Percentiles rank a stretch among this genome's conserved stretches.
phyloP scores from a whole-genome alignment of 768 basidiomycete genomes.

The Mrakia hoshinonis region DNA sequence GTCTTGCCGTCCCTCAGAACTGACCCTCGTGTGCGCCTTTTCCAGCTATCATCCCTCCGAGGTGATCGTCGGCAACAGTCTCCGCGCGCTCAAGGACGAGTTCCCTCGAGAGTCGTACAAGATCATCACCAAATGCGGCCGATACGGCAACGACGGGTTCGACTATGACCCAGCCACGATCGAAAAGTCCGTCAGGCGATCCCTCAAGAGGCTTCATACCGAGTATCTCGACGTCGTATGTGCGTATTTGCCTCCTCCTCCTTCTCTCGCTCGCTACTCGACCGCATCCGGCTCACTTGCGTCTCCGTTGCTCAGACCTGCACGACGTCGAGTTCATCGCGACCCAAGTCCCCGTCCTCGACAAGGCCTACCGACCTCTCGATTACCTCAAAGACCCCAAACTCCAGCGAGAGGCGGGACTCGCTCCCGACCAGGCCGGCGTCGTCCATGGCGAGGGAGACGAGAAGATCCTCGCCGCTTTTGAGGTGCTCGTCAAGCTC shows the following conservation, averaged over 20 bases:
- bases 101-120: slow-evolving; percentile 38
- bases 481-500: slow-evolving; percentile 33
- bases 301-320: slow-evolving; percentile 38
- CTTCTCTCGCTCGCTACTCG: neutral
- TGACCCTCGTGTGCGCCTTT: neutral
- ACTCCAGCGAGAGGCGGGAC: slow-evolving; percentile 23
- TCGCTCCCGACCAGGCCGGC: slow-evolving; percentile 21
- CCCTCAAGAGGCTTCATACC: slow-evolving; percentile 36
- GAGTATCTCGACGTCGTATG: slow-evolving; percentile 41
- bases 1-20: slow-evolving; percentile 21
- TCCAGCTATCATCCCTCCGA: slow-evolving; percentile 41
- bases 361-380: slow-evolving; percentile 1
- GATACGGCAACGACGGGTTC: slow-evolving; percentile 34
- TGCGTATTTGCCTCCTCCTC: slow-evolving; percentile 30
- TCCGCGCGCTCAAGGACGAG: slow-evolving; percentile 32
- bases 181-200: slow-evolving; percentile 35
- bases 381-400: slow-evolving; percentile 30
- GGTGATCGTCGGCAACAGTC: slow-evolving; percentile 37
- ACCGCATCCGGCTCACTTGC: too few relatives aligned
- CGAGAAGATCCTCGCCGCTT: slow-evolving; percentile 31
- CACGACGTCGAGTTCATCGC: slow-evolving; percentile 41
- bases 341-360: neutral
- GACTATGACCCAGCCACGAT: slow-evolving; percentile 36
- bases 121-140: slow-evolving; percentile 41
- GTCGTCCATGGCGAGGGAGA: slow-evolving; percentile 32